Conservation (phyloP, 192 early-diverging fungal genomes). For the Cetraspora pellucida region DNA sequence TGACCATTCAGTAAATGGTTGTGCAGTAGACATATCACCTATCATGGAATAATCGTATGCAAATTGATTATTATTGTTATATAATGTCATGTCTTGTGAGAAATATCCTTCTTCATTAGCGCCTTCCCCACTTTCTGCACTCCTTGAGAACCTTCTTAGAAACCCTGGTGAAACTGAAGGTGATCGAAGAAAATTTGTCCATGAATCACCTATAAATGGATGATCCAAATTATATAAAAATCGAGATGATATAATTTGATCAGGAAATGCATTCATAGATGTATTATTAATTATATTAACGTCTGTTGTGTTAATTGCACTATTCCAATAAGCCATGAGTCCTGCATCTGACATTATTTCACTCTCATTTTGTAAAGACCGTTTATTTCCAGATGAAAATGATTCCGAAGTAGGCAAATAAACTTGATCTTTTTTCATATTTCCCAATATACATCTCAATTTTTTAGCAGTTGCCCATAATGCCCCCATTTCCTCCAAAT, state of each 20-base stretch:
- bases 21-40: too few relatives aligned
- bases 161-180: not conserved
- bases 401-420: too few relatives aligned
- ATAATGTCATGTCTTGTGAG: conserved; percentile 17
- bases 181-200: conserved; percentile 7
- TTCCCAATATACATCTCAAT: conserved; percentile 19
- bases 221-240: not conserved
- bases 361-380: not conserved
- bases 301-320: not conserved
- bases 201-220: not conserved
- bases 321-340: conserved; percentile 5
- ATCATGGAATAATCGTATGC: not conserved
- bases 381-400: not conserved
- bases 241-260: conserved; percentile 17
- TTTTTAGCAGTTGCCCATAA: conserved; percentile 60
- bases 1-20: too few relatives aligned
- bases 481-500: conserved; percentile 45
- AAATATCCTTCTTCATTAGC: not conserved
- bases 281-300: not conserved
- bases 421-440: not conserved
- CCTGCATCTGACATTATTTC: not conserved
- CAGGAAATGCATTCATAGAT: not conserved
- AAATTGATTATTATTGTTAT: not conserved
- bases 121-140: not conserved
- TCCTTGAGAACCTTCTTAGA: not conserved